phyloP scores from a whole-genome alignment of 208 protist species.

The Leishmania gerbilli region DNA sequence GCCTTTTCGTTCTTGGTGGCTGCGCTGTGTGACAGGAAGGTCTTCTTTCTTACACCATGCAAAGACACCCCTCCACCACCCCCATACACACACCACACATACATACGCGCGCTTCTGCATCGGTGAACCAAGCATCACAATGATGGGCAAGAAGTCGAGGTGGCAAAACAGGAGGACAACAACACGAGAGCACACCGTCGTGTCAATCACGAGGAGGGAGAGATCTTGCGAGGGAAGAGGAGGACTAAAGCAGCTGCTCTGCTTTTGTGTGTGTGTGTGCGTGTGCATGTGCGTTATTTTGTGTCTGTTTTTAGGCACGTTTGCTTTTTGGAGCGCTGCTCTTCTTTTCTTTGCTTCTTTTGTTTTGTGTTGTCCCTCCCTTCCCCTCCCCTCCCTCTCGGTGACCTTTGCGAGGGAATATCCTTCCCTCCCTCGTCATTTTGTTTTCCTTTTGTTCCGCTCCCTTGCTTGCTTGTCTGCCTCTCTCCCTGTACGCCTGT shows the following conservation, averaged over 20 bases:
- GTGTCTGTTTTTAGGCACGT: not conserved
- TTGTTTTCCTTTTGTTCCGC: not conserved
- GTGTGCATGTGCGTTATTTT: not conserved
- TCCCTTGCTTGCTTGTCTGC: not conserved
- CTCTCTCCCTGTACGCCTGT: not conserved
- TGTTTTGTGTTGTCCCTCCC: not conserved
- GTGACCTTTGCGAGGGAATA: not conserved
- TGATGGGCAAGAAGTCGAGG: not conserved
- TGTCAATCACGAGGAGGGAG: not conserved
- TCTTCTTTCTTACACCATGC: not conserved
- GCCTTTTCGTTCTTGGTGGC: not conserved
- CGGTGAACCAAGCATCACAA: not conserved
- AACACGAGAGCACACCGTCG: not conserved
- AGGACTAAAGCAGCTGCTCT: not conserved
- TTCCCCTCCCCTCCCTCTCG: not conserved
- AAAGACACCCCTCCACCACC: not conserved
- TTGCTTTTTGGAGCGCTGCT: not conserved
- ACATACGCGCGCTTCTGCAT: too few species aligned
- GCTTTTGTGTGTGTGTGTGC: not conserved
- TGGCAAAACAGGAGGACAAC: not conserved
- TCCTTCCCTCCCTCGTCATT: not conserved
- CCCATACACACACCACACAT: not conserved
- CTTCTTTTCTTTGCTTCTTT: not conserved
- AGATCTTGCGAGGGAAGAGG: not conserved
- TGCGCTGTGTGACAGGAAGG: not conserved